A percentile compares a stretch with the other conserved stretches of the same genome.
Conservation (phyloP, 1,284 basidiomycete species). For the Microbotryum lychnidis-dioicae region DNA sequence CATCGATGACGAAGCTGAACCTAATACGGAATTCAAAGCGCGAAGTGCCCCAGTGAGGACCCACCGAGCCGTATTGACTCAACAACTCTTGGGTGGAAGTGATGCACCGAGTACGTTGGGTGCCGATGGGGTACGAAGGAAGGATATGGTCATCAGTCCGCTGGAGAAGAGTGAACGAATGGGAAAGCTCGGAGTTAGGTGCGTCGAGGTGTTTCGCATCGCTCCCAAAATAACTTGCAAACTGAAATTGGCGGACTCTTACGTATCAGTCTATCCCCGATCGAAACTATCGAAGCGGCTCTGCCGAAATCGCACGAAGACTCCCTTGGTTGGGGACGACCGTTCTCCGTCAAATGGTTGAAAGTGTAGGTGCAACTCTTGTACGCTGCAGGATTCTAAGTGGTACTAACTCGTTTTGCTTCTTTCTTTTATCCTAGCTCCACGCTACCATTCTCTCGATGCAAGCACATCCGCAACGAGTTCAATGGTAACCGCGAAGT, state of each 20-base stretch:
- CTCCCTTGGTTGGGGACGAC: constrained; percentile 53
- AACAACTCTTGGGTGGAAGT: constrained; percentile 1
- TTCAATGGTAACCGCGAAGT: constrained; percentile 37
- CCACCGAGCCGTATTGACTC: not conserved
- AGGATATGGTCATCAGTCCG: constrained; percentile 20
- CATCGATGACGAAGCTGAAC: not conserved
- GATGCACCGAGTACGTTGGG: not conserved
- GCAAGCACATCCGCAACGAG: constrained; percentile 29
- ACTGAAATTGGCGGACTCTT: too few species aligned
- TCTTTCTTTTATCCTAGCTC: not conserved
- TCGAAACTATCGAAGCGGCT: too few species aligned
- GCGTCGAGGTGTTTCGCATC: too few species aligned
- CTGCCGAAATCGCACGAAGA: not conserved
- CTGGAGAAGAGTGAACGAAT: constrained; percentile 20
- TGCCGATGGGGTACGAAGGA: constrained; percentile 20
- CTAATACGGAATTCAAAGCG: not conserved
- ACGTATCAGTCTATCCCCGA: too few species aligned
- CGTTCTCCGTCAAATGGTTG: constrained; percentile 81
- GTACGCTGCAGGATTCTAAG: not conserved
- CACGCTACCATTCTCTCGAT: not conserved
- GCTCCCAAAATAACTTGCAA: too few species aligned
- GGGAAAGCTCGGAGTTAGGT: constrained; percentile 10
- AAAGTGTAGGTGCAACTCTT: constrained; percentile 35
- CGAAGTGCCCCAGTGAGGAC: not conserved
- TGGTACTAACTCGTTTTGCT: not conserved